A percentile compares a stretch with the other conserved stretches of the same genome.
Evolutionary conservation across 345 rosid genomes (phyloP).

Genomic region (Eucalyptus shirleyi): DNA sequence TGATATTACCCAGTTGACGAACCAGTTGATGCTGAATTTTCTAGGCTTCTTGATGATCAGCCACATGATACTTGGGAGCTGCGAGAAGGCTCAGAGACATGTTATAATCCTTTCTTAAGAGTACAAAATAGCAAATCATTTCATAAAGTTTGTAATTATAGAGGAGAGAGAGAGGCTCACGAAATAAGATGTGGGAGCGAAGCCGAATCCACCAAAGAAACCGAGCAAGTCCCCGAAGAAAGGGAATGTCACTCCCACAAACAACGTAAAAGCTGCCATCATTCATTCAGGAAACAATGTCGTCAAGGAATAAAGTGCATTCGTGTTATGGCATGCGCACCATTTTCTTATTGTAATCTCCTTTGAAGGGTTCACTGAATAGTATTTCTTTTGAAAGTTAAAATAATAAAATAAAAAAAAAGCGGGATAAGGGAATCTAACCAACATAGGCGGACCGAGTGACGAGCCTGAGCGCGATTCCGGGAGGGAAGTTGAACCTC

Average conservation of each 20-base stretch:
- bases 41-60: conserved; percentile 78
- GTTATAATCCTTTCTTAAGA: neutral
- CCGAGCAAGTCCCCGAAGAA: conserved; percentile 97
- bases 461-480: conserved; percentile 42
- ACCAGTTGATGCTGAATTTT: conserved; percentile 62
- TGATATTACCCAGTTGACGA: conserved; percentile 73
- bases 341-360: neutral
- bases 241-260: conserved; percentile 78
- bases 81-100: neutral
- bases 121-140: neutral
- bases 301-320: neutral
- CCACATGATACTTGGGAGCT: conserved; percentile 98
- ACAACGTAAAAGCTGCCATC: conserved; percentile 67
- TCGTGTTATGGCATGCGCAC: neutral
- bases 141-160: neutral
- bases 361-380: neutral
- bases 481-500: conserved; percentile 42
- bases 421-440: conserved; percentile 4
- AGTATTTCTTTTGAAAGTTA: neutral
- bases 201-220: conserved; percentile 95
- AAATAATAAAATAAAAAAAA: neutral
- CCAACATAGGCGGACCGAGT: conserved; percentile 82
- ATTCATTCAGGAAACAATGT: neutral
- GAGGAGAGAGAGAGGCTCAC: conserved; percentile 23
- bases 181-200: conserved; percentile 88